phyloP scores from a whole-genome alignment of 352 stramenopile species.

The Globisporangium recalcitrans region DNA sequence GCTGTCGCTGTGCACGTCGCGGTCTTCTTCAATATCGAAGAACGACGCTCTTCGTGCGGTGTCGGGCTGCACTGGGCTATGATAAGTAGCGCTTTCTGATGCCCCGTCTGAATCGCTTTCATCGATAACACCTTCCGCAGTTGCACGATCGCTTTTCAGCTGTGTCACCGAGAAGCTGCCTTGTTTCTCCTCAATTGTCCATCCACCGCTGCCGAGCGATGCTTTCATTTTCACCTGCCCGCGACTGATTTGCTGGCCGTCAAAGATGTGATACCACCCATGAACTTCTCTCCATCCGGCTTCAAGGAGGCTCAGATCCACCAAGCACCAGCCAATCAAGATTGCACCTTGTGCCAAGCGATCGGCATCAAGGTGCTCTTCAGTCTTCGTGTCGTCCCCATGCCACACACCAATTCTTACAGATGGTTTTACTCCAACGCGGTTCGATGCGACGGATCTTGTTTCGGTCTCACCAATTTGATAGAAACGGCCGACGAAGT shows the following conservation, averaged over 20 bases:
- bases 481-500: background rate
- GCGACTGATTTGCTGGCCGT: slow-evolving; percentile 18
- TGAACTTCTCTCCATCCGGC: slow-evolving; percentile 21
- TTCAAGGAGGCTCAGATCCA: slow-evolving; percentile 27
- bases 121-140: background rate
- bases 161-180: background rate
- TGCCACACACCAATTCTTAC: background rate
- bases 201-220: slow-evolving; percentile 1
- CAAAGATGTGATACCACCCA: slow-evolving; percentile 30
- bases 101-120: background rate
- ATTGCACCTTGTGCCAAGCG: background rate
- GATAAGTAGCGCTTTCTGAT: background rate
- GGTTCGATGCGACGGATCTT: background rate
- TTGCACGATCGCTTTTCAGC: background rate
- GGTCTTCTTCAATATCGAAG: background rate
- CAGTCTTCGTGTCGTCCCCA: background rate
- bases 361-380: background rate
- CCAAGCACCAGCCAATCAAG: slow-evolving; percentile 18
- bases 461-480: background rate
- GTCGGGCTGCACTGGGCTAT: background rate
- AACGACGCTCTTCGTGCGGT: background rate
- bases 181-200: background rate
- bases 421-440: background rate
- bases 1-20: too few relatives aligned
- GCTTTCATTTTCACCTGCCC: slow-evolving; percentile 27